Conservation (phyloP, 176 grass and related monocot genomes). For the Oryza meridionalis region DNA sequence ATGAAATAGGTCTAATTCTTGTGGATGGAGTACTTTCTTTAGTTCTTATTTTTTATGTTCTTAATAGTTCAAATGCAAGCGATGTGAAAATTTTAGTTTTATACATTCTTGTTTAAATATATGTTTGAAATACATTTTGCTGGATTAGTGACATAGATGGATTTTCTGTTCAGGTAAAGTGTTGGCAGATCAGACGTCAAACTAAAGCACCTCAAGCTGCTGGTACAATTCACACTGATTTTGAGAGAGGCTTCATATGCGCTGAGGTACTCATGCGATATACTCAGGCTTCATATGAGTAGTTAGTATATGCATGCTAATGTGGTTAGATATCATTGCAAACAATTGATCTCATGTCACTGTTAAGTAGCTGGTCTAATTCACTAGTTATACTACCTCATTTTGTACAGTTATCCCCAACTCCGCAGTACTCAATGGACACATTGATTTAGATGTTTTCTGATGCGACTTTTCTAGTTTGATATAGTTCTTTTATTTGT, state of each 20-base stretch:
- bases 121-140: constrained; percentile 24
- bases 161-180: constrained; percentile 79
- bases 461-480: neutral
- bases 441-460: constrained; percentile 2
- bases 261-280: constrained; percentile 65
- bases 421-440: neutral
- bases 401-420: constrained; percentile 7
- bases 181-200: constrained; percentile 95
- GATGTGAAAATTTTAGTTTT: neutral
- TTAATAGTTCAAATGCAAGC: neutral
- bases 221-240: constrained; percentile 96
- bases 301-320: constrained; percentile 12
- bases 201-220: constrained; percentile 97
- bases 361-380: neutral
- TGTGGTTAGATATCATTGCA: neutral
- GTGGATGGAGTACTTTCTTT: neutral
- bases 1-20: no score
- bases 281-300: constrained; percentile 81
- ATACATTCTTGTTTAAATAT: constrained; percentile 2
- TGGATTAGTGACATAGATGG: constrained; percentile 11
- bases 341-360: neutral
- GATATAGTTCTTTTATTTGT: neutral
- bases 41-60: neutral
- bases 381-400: neutral
- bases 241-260: constrained; percentile 96